Base-by-base conservation (phyloP, 73 alveolate genomes). In the Paramecium octaurelia region DNA sequence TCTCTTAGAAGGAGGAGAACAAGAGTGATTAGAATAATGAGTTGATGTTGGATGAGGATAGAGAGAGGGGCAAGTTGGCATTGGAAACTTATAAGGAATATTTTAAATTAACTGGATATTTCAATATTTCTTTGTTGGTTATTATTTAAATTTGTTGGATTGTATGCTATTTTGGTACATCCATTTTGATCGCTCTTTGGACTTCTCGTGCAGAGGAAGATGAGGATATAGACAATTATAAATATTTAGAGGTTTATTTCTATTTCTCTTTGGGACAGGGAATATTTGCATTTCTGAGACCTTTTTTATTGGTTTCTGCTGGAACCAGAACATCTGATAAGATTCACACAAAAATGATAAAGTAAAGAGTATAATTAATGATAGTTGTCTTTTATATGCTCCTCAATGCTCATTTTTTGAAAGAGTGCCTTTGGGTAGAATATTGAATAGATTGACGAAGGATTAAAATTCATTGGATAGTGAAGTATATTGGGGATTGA, bases 401-500 rank as follows among this genome's bases (percentile, higher is more conserved):
- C 99, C 99, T 36, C 95, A 97, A 58, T 97, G 98, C 92, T 68
- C 94, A 64, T 98, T 96, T 92, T 98, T 96, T 92, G 99, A 98
- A 92, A 96, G 97, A 27, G 98, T 98, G 2, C 99, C 99, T 24
- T 92, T 98, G 2, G 99, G 99, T 3, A 97, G 98, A 94, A 93
- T 98, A 36, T 88, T 98, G 57, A 97, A 97, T 93, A 96, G 98
- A 44, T 93, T 98, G 83, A 93, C 99, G 3, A 98, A 97, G 93
- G 99, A 96, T 88, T 90, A 86, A 14, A 93, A 88, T 36, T 50
- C 86, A 10, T 71, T 93, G 16, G 96, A 93, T 58, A 27, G 58
- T 34, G 96, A 89, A 54, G 14, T 93, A n/a, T 89, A 68, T 16
- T 93, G 88, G 92, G 84, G 59, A 20, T 80, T 93, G 6, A 92